These are phyloP conservation scores for Escovopsis sp. DNA, from an alignment of 2,329 filamentous ascomycete species.

Conservation along the genomic window DNA sequence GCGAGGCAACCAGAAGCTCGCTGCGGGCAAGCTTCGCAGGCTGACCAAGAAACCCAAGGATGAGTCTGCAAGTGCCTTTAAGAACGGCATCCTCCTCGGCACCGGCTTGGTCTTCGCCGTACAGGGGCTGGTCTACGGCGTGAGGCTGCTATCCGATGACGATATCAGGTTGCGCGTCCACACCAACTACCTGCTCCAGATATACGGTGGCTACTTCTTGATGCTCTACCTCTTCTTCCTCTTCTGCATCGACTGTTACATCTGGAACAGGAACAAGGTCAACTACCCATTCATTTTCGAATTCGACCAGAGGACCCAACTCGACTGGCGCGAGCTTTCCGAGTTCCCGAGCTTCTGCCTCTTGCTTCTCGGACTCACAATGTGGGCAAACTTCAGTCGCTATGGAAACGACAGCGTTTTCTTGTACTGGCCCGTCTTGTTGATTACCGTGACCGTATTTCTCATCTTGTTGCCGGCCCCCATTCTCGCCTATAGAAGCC, in stretches of 20 bases:
- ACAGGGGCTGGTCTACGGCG: conserved; percentile 49
- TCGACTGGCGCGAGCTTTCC: conserved; percentile 80
- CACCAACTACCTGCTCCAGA: conserved; percentile 62
- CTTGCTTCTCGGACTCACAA: conserved; percentile 60
- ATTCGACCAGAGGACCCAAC: conserved; percentile 69
- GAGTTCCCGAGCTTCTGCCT: conserved; percentile 80
- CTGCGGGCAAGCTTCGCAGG: conserved; percentile 70
- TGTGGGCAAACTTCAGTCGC: conserved; percentile 79
- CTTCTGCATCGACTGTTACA: conserved; percentile 73
- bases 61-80: conserved; percentile 42
- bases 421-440: conserved; percentile 72
- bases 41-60: conserved; percentile 44
- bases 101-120: conserved; percentile 50
- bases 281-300: conserved; percentile 98
- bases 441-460: conserved; percentile 52
- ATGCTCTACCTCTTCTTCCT: conserved; percentile 64
- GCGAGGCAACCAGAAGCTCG: conserved; percentile 81
- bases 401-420: conserved; percentile 54
- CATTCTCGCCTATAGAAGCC: conserved; percentile 58
- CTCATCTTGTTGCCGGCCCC: conserved; percentile 65
- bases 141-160: conserved; percentile 33
- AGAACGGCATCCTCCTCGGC: conserved; percentile 52
- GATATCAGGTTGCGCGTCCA: conserved; percentile 34
- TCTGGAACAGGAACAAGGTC: conserved; percentile 75
- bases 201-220: conserved; percentile 87